These are phyloP conservation scores for Lactuca sativa DNA, from an alignment of 129 eudicot species.

Conservation along the genomic window DNA sequence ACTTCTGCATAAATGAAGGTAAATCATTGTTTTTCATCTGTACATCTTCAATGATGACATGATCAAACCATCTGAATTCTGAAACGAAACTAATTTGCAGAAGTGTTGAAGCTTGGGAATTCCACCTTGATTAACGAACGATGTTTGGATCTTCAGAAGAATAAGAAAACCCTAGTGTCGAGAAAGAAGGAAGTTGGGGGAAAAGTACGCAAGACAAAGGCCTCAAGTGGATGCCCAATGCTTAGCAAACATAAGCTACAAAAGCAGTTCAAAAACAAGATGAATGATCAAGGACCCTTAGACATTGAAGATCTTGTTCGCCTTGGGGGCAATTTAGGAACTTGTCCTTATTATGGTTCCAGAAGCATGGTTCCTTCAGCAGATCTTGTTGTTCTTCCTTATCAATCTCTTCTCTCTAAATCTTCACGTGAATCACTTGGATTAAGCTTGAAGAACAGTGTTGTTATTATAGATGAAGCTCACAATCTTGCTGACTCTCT, in stretches of 20 bases:
- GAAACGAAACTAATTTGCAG: slow-evolving; percentile 33
- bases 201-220: slow-evolving; percentile 53
- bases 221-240: slow-evolving; percentile 88
- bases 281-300: slow-evolving; percentile 57
- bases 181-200: slow-evolving; percentile 76
- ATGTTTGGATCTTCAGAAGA: slow-evolving; percentile 93
- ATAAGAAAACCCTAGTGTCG: slow-evolving; percentile 55
- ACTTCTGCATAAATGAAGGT: slow-evolving; percentile 93
- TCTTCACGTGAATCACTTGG: slow-evolving; percentile 93
- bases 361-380: slow-evolving; percentile 84
- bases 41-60: neutral
- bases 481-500: slow-evolving; percentile 97
- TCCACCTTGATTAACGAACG: slow-evolving; percentile 69
- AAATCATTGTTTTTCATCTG: neutral
- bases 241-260: slow-evolving; percentile 65
- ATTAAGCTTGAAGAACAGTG: slow-evolving; percentile 70
- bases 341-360: slow-evolving; percentile 95
- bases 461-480: slow-evolving; percentile 90
- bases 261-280: slow-evolving; percentile 56
- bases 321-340: slow-evolving; percentile 64
- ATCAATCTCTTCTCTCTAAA: slow-evolving; percentile 95
- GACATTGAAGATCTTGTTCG: slow-evolving; percentile 95
- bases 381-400: slow-evolving; percentile 94
- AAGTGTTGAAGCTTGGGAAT: slow-evolving; percentile 70
- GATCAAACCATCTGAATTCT: neutral